Percentiles rank a stretch among this genome's conserved stretches.
These are phyloP conservation scores for Solanum piurae DNA, from an alignment of 257 asterid genomes.

Conservation along the genomic window DNA sequence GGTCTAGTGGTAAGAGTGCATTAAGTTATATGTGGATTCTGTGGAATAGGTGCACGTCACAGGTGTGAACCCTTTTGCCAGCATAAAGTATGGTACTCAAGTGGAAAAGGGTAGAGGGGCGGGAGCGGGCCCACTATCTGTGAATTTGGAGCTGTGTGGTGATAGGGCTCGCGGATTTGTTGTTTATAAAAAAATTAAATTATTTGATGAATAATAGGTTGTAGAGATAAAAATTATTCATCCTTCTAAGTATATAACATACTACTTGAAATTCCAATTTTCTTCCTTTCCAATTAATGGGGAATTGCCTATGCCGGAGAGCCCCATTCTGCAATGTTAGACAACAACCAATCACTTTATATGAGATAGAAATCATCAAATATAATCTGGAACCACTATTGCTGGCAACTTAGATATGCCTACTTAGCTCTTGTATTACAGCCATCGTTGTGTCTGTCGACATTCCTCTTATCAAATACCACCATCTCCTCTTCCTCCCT, in stretches of 20 bases:
- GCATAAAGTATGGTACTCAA: background rate
- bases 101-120: background rate
- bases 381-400: background rate
- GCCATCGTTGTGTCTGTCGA: background rate
- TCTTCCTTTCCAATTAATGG: background rate
- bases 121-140: background rate
- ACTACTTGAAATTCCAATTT: background rate
- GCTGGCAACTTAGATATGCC: background rate
- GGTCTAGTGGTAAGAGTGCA: background rate
- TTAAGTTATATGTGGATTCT: background rate
- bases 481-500: background rate
- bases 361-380: background rate
- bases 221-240: background rate
- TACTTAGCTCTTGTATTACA: background rate
- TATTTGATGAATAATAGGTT: background rate
- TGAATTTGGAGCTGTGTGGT: background rate
- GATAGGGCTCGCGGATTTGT: background rate
- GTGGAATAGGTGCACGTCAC: background rate
- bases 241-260: background rate
- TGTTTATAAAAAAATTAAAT: background rate
- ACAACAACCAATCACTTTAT: background rate
- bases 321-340: background rate
- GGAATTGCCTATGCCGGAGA: background rate
- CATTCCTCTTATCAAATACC: background rate
- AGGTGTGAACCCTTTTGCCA: background rate